Evolutionary conservation across 2,329 filamentous ascomycete species (phyloP).

Genomic region (Lasiodiplodia sp.): DNA sequence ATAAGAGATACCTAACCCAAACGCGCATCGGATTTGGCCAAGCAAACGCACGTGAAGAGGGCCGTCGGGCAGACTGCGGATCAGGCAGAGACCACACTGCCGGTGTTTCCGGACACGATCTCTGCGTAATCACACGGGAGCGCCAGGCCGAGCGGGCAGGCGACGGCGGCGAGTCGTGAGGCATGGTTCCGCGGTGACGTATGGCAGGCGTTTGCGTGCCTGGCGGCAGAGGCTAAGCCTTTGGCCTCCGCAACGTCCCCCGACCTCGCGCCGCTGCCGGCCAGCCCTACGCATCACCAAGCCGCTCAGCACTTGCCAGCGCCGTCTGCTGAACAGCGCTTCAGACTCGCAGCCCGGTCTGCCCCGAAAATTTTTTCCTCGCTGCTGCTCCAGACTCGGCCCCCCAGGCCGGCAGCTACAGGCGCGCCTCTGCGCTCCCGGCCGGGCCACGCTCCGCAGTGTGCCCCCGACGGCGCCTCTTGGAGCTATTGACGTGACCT

Average conservation of each 20-base stretch:
- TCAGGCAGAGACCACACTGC: slow-evolving; percentile 1
- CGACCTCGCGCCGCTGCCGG: slow-evolving; percentile 17
- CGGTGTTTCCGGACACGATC: slow-evolving; percentile 23
- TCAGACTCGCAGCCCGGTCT: neutral
- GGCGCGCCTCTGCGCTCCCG: neutral
- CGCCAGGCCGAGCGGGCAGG: slow-evolving; percentile 3
- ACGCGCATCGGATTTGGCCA: neutral
- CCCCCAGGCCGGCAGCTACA: neutral
- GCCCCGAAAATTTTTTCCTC: slow-evolving; percentile 9
- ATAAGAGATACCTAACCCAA: neutral
- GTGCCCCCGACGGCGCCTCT: slow-evolving; percentile 2
- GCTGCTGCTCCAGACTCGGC: neutral
- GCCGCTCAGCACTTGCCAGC: neutral
- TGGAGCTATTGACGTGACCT: slow-evolving; percentile 19
- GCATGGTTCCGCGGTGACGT: neutral
- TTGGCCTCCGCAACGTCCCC: slow-evolving; percentile 16
- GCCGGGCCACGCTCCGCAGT: slow-evolving; percentile 11
- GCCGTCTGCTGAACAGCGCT: slow-evolving; percentile 14
- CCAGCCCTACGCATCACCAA: slow-evolving; percentile 16
- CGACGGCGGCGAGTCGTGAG: slow-evolving; percentile 1
- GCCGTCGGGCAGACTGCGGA: neutral
- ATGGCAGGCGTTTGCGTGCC: neutral
- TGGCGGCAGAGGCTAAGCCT: slow-evolving; percentile 16
- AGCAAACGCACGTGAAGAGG: neutral
- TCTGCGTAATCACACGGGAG: neutral